Evolutionary conservation across 306 rosid species (phyloP), one percentile per base, ranked within the genome.

Genomic region (Ammopiptanthus mongolicus): DNA sequence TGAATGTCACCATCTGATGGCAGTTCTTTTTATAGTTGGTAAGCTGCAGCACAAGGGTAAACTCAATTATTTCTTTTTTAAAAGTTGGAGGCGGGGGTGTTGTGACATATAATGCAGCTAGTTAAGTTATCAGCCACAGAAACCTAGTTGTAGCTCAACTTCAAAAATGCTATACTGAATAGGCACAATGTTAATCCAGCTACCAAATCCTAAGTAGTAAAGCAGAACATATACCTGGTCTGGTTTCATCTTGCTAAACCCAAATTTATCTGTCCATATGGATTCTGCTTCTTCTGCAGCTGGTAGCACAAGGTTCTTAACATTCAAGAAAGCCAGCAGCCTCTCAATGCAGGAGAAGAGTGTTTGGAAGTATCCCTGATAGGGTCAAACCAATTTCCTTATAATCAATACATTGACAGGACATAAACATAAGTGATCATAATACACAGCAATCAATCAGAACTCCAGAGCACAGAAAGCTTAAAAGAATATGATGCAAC

Each of bases 201-300:
- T 67, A 36, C 42, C 12, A 21, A 8, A 31, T 19, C 19, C 44
- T 62, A 60, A 25, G 53, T 14, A 51, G 62, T 71, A 39, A 34
- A 75, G 42, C 74, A 52, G 46, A 75, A 33, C 53, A 23, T 31
- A 64, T 59, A 91, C 98, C 96, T 91, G 83, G 23, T 91, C 94
- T 13, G 97, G 89, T 58, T 82, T 69, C 65, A 94, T 88, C 86
- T 79, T 94, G 73, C 86, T 65, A 67, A 94, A 91, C 74, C 96
- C 93, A 77, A 94, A 94, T 77, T 85, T 94, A 44, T 90, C 86
- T 0, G 93, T 94, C 98, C 98, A 94, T 80, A 94, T 94, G 28
- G 96, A 84, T 79, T 86, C 90, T 34, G 97, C 98, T 83, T 94
- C 97, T 83, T 90, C 97, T 1, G 97, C 97, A 65, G 97, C 97